Evolutionary conservation across 1,139 yeast genomes (phyloP).

Genomic region (Saccharomyces hybrid): DNA sequence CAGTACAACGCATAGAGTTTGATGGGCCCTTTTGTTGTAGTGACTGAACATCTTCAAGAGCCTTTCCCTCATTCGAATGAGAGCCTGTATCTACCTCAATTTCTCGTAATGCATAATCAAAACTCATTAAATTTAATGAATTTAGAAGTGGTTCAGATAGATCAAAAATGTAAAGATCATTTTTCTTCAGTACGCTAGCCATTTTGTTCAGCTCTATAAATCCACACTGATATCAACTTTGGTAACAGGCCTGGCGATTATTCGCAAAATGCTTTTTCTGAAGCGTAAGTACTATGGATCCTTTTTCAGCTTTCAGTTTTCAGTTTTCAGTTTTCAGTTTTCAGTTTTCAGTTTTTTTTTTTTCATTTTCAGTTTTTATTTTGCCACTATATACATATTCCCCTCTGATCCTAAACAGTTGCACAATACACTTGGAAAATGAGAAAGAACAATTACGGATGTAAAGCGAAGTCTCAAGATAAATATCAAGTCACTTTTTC

Average conservation of each 20-base stretch:
- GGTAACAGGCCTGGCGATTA: not conserved
- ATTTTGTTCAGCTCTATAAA: not conserved
- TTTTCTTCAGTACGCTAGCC: conserved; percentile 19
- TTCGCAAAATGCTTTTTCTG: not conserved
- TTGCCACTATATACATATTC: too few relatives aligned
- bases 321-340: too few relatives aligned
- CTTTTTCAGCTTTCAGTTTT: too few relatives aligned
- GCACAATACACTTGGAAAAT: too few relatives aligned
- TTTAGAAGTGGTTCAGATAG: conserved; percentile 38
- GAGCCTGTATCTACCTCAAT: not conserved
- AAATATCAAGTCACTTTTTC: not conserved
- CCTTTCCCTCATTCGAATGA: not conserved
- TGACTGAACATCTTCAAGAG: not conserved
- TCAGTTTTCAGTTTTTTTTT: too few relatives aligned
- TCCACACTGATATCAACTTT: not conserved
- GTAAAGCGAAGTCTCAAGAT: too few relatives aligned
- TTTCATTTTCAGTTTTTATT: too few relatives aligned
- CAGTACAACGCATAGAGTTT: conserved; percentile 15
- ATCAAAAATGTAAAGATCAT: conserved; percentile 48
- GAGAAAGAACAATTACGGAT: too few relatives aligned
- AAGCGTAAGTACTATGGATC: too few relatives aligned
- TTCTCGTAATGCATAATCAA: conserved; percentile 37
- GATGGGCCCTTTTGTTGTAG: conserved; percentile 3
- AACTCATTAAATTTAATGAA: conserved; percentile 48
- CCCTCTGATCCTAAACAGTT: too few relatives aligned